A percentile compares a stretch with the other conserved stretches of the same genome.
Evolutionary conservation across 768 basidiomycete species (phyloP).

Genomic region (Favolaschia claudopus): DNA sequence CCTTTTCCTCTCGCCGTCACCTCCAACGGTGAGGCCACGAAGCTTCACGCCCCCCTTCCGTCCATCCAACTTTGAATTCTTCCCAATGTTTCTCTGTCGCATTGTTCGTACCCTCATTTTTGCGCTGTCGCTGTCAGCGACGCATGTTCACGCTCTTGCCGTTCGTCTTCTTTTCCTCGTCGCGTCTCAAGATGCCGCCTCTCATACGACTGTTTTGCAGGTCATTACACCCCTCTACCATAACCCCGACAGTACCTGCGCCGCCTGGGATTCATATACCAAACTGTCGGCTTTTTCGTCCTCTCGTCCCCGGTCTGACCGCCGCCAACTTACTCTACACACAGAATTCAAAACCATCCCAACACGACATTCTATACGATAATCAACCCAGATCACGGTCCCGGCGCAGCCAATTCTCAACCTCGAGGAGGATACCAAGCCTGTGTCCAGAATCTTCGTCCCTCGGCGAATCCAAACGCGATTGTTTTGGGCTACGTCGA

Average conservation of each 20-base stretch:
- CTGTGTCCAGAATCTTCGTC: slow-evolving; percentile 30
- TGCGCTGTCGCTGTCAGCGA: too few species aligned
- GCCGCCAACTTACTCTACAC: not conserved
- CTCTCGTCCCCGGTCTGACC: too few species aligned
- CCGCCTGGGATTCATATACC: slow-evolving; percentile 7
- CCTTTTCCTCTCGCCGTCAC: too few species aligned
- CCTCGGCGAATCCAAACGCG: slow-evolving; percentile 24
- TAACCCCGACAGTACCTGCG: slow-evolving; percentile 5
- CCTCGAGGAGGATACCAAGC: slow-evolving; percentile 27
- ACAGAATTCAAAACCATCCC: slow-evolving; percentile 31
- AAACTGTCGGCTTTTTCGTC: not conserved
- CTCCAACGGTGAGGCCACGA: too few species aligned
- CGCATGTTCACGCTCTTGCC: too few species aligned
- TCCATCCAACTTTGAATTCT: too few species aligned
- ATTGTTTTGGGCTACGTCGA: slow-evolving; percentile 34
- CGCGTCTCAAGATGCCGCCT: too few species aligned
- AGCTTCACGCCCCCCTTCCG: too few species aligned
- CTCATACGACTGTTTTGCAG: too few species aligned
- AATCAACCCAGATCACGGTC: slow-evolving; percentile 36
- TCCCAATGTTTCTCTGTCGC: too few species aligned
- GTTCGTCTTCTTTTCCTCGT: too few species aligned
- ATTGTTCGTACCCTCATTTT: too few species aligned
- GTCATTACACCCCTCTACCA: slow-evolving; percentile 10
- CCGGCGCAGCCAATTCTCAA: slow-evolving; percentile 15
- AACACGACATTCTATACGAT: slow-evolving; percentile 32